A percentile compares a stretch with the other conserved stretches of the same genome.
Conservation (phyloP, 257 asterid species). For the Solanum ossicruentum region DNA sequence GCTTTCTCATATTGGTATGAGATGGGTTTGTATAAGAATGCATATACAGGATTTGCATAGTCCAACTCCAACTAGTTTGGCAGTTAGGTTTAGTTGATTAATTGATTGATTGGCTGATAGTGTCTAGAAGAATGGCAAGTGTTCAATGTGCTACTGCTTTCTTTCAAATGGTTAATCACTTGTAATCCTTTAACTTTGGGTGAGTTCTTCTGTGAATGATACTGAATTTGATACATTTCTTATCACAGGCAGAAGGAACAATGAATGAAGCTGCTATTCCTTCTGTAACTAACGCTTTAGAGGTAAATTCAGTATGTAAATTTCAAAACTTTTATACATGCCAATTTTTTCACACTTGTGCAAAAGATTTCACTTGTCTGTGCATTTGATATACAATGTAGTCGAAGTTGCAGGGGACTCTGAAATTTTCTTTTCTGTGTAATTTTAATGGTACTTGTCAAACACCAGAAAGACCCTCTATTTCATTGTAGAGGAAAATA, state of each 20-base stretch:
- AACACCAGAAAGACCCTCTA: not conserved
- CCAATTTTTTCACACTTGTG: too few relatives aligned
- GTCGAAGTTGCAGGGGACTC: not conserved
- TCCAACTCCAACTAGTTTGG: not conserved
- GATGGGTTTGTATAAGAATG: not conserved
- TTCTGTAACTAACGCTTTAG: conserved; percentile 47
- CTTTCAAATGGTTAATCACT: not conserved
- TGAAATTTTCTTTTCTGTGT: not conserved
- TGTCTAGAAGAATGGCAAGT: not conserved
- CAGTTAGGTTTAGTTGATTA: not conserved
- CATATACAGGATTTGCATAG: not conserved
- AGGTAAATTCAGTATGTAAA: conserved; percentile 24
- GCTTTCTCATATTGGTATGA: not conserved
- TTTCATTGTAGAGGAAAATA: not conserved
- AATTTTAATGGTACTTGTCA: not conserved
- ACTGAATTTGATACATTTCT: not conserved
- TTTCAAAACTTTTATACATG: not conserved
- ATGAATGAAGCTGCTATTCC: conserved; percentile 61
- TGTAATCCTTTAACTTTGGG: not conserved
- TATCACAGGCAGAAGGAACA: conserved; percentile 66
- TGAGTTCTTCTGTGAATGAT: not conserved
- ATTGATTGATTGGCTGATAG: not conserved
- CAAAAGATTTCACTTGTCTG: not conserved
- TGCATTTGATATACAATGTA: not conserved
- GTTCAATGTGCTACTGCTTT: not conserved